These are phyloP conservation scores for Diversispora eburnea DNA, from an alignment of 192 early-diverging fungal species.

Conservation along the genomic window DNA sequence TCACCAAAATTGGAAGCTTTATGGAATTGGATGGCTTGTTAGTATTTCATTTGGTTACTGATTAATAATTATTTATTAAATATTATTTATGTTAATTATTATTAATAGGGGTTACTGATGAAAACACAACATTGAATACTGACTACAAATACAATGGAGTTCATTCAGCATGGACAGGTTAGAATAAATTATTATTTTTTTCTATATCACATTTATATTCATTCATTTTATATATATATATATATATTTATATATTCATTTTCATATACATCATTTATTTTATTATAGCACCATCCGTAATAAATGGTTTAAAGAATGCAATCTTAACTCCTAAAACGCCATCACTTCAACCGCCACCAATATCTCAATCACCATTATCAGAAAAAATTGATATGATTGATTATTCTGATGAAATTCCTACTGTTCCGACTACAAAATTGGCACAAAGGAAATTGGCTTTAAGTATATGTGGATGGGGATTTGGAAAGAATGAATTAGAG, in stretches of 20 bases:
- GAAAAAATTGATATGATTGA: slow-evolving; percentile 27
- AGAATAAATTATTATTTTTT: neutral
- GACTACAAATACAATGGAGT: slow-evolving; percentile 57
- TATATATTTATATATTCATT: no score
- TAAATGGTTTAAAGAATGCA: slow-evolving; percentile 26
- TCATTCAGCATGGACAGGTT: slow-evolving; percentile 41
- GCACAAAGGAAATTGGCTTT: slow-evolving; percentile 48
- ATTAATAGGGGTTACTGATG: slow-evolving; percentile 31
- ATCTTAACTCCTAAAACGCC: slow-evolving; percentile 38
- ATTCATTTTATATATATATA: no score
- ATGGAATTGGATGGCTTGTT: slow-evolving; percentile 52
- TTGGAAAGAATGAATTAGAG: slow-evolving; percentile 47
- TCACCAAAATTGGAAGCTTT: slow-evolving; percentile 46
- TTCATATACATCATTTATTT: no score
- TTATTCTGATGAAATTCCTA: slow-evolving; percentile 40
- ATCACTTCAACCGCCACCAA: neutral
- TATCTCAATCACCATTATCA: slow-evolving; percentile 28
- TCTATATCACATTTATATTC: no score
- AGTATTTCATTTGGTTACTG: slow-evolving; percentile 26
- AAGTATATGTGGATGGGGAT: slow-evolving; percentile 49
- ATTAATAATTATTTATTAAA: neutral
- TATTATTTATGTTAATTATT: slow-evolving; percentile 3
- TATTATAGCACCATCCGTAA: neutral
- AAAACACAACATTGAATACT: slow-evolving; percentile 42
- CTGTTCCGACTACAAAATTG: slow-evolving; percentile 45